Conservation (phyloP, 805 yeast genomes). For the Groenewaldozyma tartarivorans region DNA sequence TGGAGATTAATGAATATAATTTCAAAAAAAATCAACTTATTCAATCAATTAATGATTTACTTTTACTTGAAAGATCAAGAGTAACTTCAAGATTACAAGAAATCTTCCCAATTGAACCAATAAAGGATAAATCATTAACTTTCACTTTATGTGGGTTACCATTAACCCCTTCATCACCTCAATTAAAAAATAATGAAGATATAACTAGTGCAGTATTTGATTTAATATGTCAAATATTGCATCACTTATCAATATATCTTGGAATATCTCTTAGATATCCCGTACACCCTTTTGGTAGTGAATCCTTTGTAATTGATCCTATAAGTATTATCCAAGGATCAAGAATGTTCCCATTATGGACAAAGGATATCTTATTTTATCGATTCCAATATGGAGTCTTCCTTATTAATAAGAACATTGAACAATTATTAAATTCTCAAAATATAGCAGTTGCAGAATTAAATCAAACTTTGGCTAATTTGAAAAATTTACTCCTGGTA, state of each 20-base stretch:
- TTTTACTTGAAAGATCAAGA: slow-evolving; percentile 18
- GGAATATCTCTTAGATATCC: slow-evolving; percentile 42
- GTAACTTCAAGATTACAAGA: slow-evolving; percentile 20
- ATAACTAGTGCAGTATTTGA: slow-evolving; percentile 43
- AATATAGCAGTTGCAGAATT: slow-evolving; percentile 26
- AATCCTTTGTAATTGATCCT: slow-evolving; percentile 40
- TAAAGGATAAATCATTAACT: slow-evolving; percentile 11
- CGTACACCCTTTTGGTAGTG: slow-evolving; percentile 37
- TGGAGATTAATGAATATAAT: not conserved
- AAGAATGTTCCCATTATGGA: slow-evolving; percentile 39
- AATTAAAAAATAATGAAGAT: slow-evolving; percentile 26
- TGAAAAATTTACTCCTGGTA: slow-evolving; percentile 27
- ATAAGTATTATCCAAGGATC: slow-evolving; percentile 34
- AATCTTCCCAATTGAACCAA: slow-evolving; percentile 16
- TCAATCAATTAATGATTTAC: not conserved
- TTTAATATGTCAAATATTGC: slow-evolving; percentile 35
- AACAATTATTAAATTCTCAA: slow-evolving; percentile 32
- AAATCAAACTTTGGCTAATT: slow-evolving; percentile 29
- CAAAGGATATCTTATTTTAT: slow-evolving; percentile 34
- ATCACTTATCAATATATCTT: slow-evolving; percentile 33
- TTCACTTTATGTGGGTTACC: slow-evolving; percentile 29
- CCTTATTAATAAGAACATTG: slow-evolving; percentile 38
- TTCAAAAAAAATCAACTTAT: not conserved
- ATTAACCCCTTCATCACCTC: slow-evolving; percentile 18
- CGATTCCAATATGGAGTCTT: slow-evolving; percentile 43